These are phyloP conservation scores for Echinosophora koreensis DNA, from an alignment of 306 rosid species.

Conservation along the genomic window DNA sequence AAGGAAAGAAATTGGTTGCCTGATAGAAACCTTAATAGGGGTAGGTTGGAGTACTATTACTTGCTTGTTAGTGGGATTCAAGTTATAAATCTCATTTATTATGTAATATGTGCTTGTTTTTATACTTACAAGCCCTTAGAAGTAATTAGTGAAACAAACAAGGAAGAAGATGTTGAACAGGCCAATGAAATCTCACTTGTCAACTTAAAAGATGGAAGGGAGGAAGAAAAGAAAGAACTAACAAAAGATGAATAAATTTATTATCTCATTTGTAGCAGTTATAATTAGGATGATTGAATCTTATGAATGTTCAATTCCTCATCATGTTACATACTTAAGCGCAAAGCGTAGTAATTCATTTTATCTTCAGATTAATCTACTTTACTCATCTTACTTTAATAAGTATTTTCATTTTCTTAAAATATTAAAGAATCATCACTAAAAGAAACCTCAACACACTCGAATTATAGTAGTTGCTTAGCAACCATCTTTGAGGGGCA, in stretches of 20 bases:
- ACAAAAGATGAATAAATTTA: slow-evolving; percentile 8
- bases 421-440: too few species aligned
- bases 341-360: too few species aligned
- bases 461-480: too few species aligned
- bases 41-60: slow-evolving; percentile 72
- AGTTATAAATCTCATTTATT: slow-evolving; percentile 58
- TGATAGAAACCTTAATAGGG: slow-evolving; percentile 73
- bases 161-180: slow-evolving; percentile 26
- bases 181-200: slow-evolving; percentile 17
- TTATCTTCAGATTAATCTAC: too few species aligned
- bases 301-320: not conserved
- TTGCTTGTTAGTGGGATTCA: slow-evolving; percentile 72
- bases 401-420: too few species aligned
- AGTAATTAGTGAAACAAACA: slow-evolving; percentile 16
- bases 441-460: too few species aligned
- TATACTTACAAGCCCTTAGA: slow-evolving; percentile 46
- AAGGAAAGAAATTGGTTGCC: slow-evolving; percentile 72
- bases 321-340: too few species aligned
- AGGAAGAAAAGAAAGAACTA: not conserved
- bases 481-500: too few species aligned
- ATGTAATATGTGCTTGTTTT: slow-evolving; percentile 45
- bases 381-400: too few species aligned
- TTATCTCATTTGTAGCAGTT: not conserved
- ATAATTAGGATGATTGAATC: not conserved
- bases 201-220: not conserved